phyloP scores from a whole-genome alignment of 2,329 filamentous ascomycete species.

The Claviceps africana region DNA sequence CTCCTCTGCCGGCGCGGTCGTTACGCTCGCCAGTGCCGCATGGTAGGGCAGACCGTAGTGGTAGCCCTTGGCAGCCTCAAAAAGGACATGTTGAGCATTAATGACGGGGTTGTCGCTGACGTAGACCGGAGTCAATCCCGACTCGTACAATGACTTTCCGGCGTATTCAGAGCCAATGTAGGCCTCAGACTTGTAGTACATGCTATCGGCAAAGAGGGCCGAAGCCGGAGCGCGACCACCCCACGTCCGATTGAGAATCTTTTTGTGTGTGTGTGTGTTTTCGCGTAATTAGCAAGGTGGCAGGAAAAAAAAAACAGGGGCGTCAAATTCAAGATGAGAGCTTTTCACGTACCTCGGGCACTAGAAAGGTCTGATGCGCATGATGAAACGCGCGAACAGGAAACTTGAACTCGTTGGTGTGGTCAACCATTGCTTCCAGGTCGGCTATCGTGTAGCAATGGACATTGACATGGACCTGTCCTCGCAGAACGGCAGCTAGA shows the following conservation, averaged over 20 bases:
- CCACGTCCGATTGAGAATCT: slow-evolving; percentile 43
- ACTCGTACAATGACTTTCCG: slow-evolving; percentile 51
- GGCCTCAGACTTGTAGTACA: slow-evolving; percentile 58
- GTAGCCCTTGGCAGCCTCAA: slow-evolving; percentile 47
- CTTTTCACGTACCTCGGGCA: slow-evolving; percentile 39
- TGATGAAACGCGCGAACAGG: slow-evolving; percentile 54
- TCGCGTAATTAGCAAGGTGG: accelerated
- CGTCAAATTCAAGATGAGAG: neutral
- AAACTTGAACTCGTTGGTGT: slow-evolving; percentile 60
- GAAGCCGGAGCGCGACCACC: slow-evolving; percentile 39
- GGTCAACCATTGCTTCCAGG: slow-evolving; percentile 53
- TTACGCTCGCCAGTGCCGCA: slow-evolving; percentile 43
- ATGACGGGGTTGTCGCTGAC: slow-evolving; percentile 59
- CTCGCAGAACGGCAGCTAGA: slow-evolving; percentile 46
- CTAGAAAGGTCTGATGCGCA: slow-evolving; percentile 51
- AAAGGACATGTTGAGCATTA: slow-evolving; percentile 55
- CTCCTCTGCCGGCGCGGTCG: slow-evolving; percentile 42
- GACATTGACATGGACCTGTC: slow-evolving; percentile 55
- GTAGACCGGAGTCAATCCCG: slow-evolving; percentile 50
- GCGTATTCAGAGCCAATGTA: slow-evolving; percentile 52
- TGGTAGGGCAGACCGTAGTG: slow-evolving; percentile 49
- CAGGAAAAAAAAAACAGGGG: neutral
- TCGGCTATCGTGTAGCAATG: slow-evolving; percentile 61
- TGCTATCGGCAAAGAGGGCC: slow-evolving; percentile 57
- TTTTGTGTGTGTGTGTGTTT: neutral